Evolutionary conservation across 176 grass and related monocot genomes (phyloP), one percentile per base, ranked within the genome.

Genomic region (Olyra latifolia): DNA sequence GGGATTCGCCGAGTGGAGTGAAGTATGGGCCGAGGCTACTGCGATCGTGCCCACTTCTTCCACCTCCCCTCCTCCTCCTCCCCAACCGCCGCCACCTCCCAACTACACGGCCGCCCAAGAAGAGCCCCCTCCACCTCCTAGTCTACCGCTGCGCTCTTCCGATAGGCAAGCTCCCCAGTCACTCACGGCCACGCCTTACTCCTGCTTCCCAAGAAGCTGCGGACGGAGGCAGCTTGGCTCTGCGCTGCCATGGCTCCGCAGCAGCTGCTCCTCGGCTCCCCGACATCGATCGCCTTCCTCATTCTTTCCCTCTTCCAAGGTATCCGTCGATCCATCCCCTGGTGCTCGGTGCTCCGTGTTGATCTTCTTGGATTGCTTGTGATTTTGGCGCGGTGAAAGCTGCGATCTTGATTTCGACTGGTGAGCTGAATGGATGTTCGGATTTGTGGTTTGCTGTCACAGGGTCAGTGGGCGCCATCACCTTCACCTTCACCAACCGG

Each of bases 401-500:
- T 41, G 48, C 41, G 30, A 61, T 19, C 53, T 78, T 74, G 71
- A 58, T 28, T 73, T 78, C 20, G 60, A 11, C 48, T 40, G 10
- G 42, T 43, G 69, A 80, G 39, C 54, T 35, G 25, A 5, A 1
- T 66, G 22, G 53, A 10, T 67, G 77, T 71, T 66, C 20, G 63
- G 63, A 43, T 77, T 77, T 45, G 44, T 50, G 16, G 38, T 76
- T 70, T 66, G 15, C 22, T 45, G 52, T 17, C 15, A 50, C 91
- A 94, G 91, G 85, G 24, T 73, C 76, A 0, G 87, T 71, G 20
- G 39, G 76, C 27, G 82, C 81, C 71, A 91, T 89, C 58, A 91
- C 83, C 1, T 99, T 99, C 90, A 89, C 90, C 69, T 95, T 99
- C 86, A 85, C 86, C 29, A 99, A 95, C 71, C 74, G 75, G 20